Base-by-base conservation (phyloP, 2,329 filamentous ascomycete genomes). In the Penicillium italicum region DNA sequence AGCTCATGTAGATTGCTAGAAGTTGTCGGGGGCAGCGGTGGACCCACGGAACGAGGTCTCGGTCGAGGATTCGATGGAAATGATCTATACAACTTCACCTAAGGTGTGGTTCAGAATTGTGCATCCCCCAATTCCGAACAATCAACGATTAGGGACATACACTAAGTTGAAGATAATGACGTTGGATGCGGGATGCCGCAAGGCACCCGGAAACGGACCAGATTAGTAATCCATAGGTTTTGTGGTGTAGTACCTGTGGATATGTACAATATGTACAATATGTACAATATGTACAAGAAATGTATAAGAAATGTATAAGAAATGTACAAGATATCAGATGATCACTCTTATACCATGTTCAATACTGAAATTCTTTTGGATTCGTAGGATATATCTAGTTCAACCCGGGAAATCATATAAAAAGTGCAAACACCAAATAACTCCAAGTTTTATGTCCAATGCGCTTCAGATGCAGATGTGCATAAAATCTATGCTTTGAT, bases 401-500 rank as follows among this genome's bases (percentile, higher is more conserved):
- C 30, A 34, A 45, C 10, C 22, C 18, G 5, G 33, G 16, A 33
- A 34, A 51, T 20, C 9, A 33, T 28, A 11, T 28, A 11, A 36
- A 28, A 50, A 44, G 18, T 24, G 14, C 28, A 38, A 42, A 50
- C 52, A 38, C 46, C 52, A 22, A 42, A 37, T 31, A 50, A 55
- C 53, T 51, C 53, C 53, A 31, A 11, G 20, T 40, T 51, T 28
- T 38, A 51, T 51, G 14, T 31, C 26, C 31, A 47, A 55, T 55
- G 47, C 53, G 53, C 53, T 55, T 55, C 52, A 55, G 26, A 54
- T 53, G 54, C 52, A 44, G 40, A 44, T 26, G 18, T 18, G 46
- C 40, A 51, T 51, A 33, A 47, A 26, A 7, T 53, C 43, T 65
- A 62, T 49, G 63, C 63, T 58, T 65, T 66, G 31, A 66, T 53